Percentiles rank a stretch among this genome's conserved stretches.
These are phyloP conservation scores for Pseudopithomyces chartarum DNA, from an alignment of 2,329 filamentous ascomycete species.

Conservation along the genomic window DNA sequence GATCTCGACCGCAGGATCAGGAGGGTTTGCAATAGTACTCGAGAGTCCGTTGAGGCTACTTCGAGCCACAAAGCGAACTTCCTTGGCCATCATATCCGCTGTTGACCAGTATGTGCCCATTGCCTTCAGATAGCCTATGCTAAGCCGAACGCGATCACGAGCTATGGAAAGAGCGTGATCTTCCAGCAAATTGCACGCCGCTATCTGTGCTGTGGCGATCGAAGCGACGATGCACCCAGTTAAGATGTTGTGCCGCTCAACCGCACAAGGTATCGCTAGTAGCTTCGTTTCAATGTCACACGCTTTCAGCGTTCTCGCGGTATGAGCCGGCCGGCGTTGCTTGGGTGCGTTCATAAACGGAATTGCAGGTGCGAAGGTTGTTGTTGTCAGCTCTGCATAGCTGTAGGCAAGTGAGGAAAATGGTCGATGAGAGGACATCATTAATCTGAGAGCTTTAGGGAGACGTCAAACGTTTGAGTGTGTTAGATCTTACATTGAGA, in stretches of 20 bases:
- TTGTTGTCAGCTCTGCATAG: slow-evolving; percentile 44
- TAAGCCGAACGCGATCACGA: slow-evolving; percentile 76
- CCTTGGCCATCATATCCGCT: slow-evolving; percentile 69
- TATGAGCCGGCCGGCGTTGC: slow-evolving; percentile 61
- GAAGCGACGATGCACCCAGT: slow-evolving; percentile 35
- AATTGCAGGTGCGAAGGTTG: slow-evolving; percentile 64
- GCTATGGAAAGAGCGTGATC: slow-evolving; percentile 66
- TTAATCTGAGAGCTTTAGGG: slow-evolving; percentile 20
- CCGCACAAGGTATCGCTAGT: slow-evolving; percentile 71
- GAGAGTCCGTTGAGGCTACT: slow-evolving; percentile 58
- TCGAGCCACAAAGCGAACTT: slow-evolving; percentile 75
- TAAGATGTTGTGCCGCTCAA: slow-evolving; percentile 68
- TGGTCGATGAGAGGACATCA: slow-evolving; percentile 48
- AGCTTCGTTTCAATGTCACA: slow-evolving; percentile 77
- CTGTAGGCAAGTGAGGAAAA: slow-evolving; percentile 41
- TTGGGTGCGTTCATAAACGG: slow-evolving; percentile 53
- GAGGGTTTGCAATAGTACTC: slow-evolving; percentile 12
- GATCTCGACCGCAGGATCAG: slow-evolving; percentile 20
- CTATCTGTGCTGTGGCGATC: slow-evolving; percentile 50
- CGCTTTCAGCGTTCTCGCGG: slow-evolving; percentile 77
- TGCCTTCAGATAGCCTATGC: slow-evolving; percentile 73
- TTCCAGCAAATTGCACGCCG: slow-evolving; percentile 63
- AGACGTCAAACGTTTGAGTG: not conserved
- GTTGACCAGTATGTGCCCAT: slow-evolving; percentile 73
- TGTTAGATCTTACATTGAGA: slow-evolving; percentile 48